Evolutionary conservation across 208 protist genomes (phyloP).

Genomic region (Leishmania amazonensis): DNA sequence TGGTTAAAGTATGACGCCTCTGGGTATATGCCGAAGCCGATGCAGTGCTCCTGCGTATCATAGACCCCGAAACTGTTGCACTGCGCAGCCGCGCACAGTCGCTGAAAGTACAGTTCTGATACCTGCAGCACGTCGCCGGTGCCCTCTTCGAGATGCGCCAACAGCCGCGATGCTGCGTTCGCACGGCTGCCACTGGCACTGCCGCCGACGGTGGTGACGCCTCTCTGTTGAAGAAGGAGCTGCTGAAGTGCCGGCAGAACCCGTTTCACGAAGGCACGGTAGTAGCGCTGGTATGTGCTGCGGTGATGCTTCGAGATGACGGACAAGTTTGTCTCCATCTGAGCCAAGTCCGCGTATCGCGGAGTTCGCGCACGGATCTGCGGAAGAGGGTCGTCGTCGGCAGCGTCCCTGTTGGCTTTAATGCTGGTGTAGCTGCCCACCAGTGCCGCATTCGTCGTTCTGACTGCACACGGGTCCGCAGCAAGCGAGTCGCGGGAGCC

Average conservation of each 20-base stretch:
- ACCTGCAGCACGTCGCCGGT: not conserved
- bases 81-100: slow-evolving; percentile 58
- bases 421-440: not conserved
- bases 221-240: not conserved
- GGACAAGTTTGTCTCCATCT: slow-evolving; percentile 67
- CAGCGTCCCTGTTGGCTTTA: not conserved
- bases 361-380: slow-evolving; percentile 27
- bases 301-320: slow-evolving; percentile 55
- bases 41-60: slow-evolving; percentile 39
- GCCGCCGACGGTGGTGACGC: not conserved
- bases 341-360: slow-evolving; percentile 45
- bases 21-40: slow-evolving; percentile 62
- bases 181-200: not conserved
- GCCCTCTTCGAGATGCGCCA: not conserved
- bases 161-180: not conserved
- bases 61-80: slow-evolving; percentile 79
- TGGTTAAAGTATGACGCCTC: slow-evolving; percentile 83
- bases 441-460: not conserved
- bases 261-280: slow-evolving; percentile 53
- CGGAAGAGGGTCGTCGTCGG: not conserved
- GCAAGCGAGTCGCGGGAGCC: not conserved
- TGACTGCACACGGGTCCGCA: not conserved
- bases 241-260: slow-evolving; percentile 44
- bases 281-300: slow-evolving; percentile 49
- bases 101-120: slow-evolving; percentile 50